Conservation (phyloP, 805 yeast species). For the Schwanniomyces polymorphus region DNA sequence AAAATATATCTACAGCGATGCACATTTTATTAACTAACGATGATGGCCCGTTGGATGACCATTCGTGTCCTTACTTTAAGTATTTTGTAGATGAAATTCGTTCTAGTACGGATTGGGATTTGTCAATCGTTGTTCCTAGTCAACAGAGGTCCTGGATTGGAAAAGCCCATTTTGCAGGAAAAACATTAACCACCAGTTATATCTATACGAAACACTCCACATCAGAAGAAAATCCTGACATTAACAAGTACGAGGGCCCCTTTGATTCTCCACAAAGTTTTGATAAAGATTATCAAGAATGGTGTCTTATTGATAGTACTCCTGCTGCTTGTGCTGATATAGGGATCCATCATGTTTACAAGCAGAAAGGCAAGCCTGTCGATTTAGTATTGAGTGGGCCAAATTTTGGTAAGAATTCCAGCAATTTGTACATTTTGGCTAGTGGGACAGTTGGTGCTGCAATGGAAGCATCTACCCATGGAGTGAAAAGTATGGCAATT, state of each 20-base stretch:
- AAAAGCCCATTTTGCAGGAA: slow-evolving; percentile 91
- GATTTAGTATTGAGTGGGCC: slow-evolving; percentile 95
- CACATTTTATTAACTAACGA: slow-evolving; percentile 77
- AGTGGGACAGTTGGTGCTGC: slow-evolving; percentile 98
- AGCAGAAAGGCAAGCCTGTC: slow-evolving; percentile 53
- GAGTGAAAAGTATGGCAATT: slow-evolving; percentile 72
- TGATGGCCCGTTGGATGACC: slow-evolving; percentile 89
- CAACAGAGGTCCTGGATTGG: slow-evolving; percentile 95
- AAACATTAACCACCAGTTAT: slow-evolving; percentile 58
- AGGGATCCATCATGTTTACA: slow-evolving; percentile 72
- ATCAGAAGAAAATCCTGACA: slow-evolving; percentile 30
- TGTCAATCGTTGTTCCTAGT: slow-evolving; percentile 81
- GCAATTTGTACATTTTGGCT: slow-evolving; percentile 83
- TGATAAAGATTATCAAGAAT: slow-evolving; percentile 57
- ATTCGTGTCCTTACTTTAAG: slow-evolving; percentile 81
- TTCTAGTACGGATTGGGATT: slow-evolving; percentile 74
- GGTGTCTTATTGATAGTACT: slow-evolving; percentile 88
- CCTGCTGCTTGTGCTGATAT: slow-evolving; percentile 96
- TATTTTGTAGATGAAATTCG: slow-evolving; percentile 71
- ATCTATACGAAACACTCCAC: slow-evolving; percentile 54
- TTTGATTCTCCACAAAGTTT: slow-evolving; percentile 50
- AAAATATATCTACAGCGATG: slow-evolving; percentile 24
- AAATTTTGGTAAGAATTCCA: slow-evolving; percentile 90
- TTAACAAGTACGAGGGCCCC: slow-evolving; percentile 65
- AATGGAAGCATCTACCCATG: slow-evolving; percentile 82